Evolutionary conservation across 805 yeast species (phyloP).

Genomic region (Starmerella asiatica): DNA sequence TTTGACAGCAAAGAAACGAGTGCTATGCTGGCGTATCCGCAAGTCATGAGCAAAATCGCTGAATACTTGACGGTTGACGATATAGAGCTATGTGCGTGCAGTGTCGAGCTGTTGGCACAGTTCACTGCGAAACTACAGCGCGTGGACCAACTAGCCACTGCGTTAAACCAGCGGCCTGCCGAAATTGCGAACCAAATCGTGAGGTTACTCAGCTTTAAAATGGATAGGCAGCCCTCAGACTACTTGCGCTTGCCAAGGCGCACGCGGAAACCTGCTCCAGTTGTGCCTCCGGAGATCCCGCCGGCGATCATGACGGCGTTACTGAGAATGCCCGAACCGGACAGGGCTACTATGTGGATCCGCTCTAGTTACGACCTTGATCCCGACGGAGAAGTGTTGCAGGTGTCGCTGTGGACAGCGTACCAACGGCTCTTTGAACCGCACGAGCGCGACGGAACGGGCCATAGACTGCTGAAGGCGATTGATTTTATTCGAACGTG

Average conservation of each 20-base stretch:
- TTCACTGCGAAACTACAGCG: conserved; percentile 52
- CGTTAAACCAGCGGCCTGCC: conserved; percentile 34
- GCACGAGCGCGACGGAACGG: conserved; percentile 37
- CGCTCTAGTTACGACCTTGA: conserved; percentile 77
- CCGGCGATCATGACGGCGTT: conserved; percentile 45
- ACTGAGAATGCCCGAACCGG: conserved; percentile 62
- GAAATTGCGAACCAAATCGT: conserved; percentile 42
- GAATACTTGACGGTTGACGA: conserved; percentile 43
- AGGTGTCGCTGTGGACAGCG: conserved; percentile 88
- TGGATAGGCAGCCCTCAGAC: conserved; percentile 28
- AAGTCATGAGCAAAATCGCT: conserved; percentile 1
- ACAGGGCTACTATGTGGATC: conserved; percentile 88
- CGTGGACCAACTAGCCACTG: conserved; percentile 39
- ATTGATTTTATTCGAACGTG: conserved; percentile 95
- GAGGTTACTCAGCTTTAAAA: conserved; percentile 39
- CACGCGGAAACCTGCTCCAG: conserved; percentile 51
- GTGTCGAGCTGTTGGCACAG: conserved; percentile 72
- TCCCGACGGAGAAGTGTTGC: conserved; percentile 75
- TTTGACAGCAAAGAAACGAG: conserved; percentile 28
- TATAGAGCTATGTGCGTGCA: conserved; percentile 54
- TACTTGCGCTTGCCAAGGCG: conserved; percentile 28
- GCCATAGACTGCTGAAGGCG: conserved; percentile 64
- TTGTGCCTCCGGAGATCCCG: conserved; percentile 48
- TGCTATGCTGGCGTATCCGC: conserved; percentile 2
- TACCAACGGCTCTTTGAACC: conserved; percentile 77